Conservation (phyloP, 2,329 filamentous ascomycete species). For the Fusarium sp. region DNA sequence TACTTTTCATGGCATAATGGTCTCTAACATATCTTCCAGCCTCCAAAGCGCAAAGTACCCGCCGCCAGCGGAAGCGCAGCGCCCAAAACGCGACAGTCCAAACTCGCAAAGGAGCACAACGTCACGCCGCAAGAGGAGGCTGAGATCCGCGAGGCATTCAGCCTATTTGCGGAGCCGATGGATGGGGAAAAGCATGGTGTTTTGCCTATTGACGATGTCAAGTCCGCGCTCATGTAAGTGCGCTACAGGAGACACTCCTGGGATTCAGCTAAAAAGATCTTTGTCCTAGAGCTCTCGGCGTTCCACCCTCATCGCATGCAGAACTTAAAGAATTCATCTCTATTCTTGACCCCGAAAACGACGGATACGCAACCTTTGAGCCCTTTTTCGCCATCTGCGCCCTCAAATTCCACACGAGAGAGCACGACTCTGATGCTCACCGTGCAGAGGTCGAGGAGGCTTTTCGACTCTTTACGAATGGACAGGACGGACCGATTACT, state of each 20-base stretch:
- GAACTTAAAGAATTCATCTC: constrained; percentile 83
- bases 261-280: constrained; percentile 1
- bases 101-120: constrained; percentile 91
- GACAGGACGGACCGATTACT: constrained; percentile 72
- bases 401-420: constrained; percentile 78
- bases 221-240: constrained; percentile 77
- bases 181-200: constrained; percentile 79
- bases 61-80: constrained; percentile 46
- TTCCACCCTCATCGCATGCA: constrained; percentile 69
- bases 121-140: constrained; percentile 85
- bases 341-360: constrained; percentile 83
- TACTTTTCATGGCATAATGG: accelerated
- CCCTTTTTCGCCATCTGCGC: constrained; percentile 90
- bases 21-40: constrained; percentile 49
- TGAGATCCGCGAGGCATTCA: constrained; percentile 91
- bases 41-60: constrained; percentile 63
- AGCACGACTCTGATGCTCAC: constrained; percentile 64
- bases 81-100: constrained; percentile 72
- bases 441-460: constrained; percentile 81
- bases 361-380: constrained; percentile 81
- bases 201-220: constrained; percentile 73
- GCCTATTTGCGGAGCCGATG: constrained; percentile 79
- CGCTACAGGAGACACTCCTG: neutral
- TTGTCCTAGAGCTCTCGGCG: constrained; percentile 77
- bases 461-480: constrained; percentile 80